Conservation (phyloP, 192 early-diverging fungal species). For the Backusella circina region DNA sequence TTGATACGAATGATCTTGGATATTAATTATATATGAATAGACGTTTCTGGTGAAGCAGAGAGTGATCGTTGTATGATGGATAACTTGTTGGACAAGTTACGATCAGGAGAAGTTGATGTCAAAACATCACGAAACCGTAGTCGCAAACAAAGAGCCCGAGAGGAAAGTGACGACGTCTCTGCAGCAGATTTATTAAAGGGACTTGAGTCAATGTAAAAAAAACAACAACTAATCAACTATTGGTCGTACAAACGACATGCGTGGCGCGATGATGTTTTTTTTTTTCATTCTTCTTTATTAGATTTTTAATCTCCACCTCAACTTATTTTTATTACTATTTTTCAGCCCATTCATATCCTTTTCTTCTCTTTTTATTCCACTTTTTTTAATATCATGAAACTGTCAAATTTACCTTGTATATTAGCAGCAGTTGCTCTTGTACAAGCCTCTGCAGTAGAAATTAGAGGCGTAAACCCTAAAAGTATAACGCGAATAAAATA, state of each 20-base stretch:
- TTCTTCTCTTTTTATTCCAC: not conserved
- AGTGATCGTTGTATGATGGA: constrained; percentile 74
- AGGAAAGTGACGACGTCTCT: not conserved
- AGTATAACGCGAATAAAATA: constrained; percentile 2
- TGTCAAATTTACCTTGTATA: constrained; percentile 5
- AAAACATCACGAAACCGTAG: constrained; percentile 12
- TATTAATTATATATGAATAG: not conserved
- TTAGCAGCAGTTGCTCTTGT: constrained; percentile 6
- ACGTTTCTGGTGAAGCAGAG: constrained; percentile 13
- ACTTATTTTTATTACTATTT: not conserved
- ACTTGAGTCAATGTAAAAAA: not conserved
- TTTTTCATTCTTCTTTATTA: not conserved
- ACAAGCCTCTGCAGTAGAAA: not conserved
- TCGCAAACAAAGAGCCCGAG: not conserved
- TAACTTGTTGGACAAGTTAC: constrained; percentile 65
- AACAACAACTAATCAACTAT: not conserved
- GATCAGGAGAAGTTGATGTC: constrained; percentile 60
- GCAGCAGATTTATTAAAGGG: not conserved
- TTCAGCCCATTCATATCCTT: not conserved
- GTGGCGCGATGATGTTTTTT: not conserved
- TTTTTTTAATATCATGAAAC: not conserved
- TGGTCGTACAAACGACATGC: not conserved
- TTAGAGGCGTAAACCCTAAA: not conserved
- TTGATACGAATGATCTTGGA: not conserved
- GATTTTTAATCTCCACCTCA: not conserved